A percentile compares a stretch with the other conserved stretches of the same genome.
Evolutionary conservation across 2,329 filamentous ascomycete species (phyloP).

Genomic region (Arachnomyces sp.): DNA sequence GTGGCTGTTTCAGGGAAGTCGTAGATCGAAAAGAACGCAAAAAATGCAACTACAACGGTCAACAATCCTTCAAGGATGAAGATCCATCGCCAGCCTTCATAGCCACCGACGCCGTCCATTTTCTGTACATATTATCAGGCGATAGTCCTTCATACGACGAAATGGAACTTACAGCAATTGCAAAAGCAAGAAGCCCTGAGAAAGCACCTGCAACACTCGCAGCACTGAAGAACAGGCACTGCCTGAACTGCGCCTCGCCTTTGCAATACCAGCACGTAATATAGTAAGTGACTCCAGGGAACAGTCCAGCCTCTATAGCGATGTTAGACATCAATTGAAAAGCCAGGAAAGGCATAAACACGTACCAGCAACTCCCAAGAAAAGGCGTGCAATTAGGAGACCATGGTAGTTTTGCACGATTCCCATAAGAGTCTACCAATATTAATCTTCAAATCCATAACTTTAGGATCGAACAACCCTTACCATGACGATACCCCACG

Average conservation of each 20-base stretch:
- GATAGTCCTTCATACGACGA: neutral
- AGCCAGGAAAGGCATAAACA: neutral
- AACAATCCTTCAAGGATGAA: constrained; percentile 43
- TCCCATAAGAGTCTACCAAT: constrained; percentile 39
- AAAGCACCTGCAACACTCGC: constrained; percentile 45
- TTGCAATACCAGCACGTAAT: constrained; percentile 41
- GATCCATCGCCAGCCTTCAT: constrained; percentile 43
- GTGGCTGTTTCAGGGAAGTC: constrained; percentile 38
- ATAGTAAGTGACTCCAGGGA: constrained; percentile 38
- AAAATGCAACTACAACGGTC: constrained; percentile 35
- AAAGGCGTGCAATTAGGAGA: constrained; percentile 40
- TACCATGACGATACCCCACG: constrained; percentile 42
- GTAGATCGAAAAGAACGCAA: constrained; percentile 38
- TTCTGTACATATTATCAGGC: constrained; percentile 19
- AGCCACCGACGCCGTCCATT: constrained; percentile 43
- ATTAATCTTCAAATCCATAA: neutral
- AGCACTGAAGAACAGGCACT: constrained; percentile 41
- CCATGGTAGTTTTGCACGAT: constrained; percentile 39
- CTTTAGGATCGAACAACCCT: constrained; percentile 1
- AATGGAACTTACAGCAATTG: constrained; percentile 32
- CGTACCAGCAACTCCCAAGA: constrained; percentile 32
- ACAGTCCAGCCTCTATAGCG: constrained; percentile 31
- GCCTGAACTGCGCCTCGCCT: constrained; percentile 34
- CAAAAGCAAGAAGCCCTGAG: constrained; percentile 44
- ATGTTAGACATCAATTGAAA: neutral